Conservation (phyloP, 2,329 filamentous ascomycete species). For the Trichoderma harzianum region DNA sequence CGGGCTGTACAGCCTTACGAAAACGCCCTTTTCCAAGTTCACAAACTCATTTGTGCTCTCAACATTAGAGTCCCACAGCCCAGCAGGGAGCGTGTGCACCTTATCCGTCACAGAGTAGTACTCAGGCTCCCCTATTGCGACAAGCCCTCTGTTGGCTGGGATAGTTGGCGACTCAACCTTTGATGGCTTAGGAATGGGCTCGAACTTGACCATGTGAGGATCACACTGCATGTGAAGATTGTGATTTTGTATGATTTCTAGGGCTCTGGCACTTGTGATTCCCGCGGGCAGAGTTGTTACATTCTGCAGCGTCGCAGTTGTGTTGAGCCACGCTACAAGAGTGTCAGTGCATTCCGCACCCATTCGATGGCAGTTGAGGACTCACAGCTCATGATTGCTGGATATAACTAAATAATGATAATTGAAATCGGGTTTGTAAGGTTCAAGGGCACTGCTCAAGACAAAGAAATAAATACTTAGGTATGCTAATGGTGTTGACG, state of each 20-base stretch:
- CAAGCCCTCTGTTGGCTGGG: slow-evolving; percentile 28
- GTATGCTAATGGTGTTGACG: neutral
- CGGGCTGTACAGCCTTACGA: slow-evolving; percentile 50
- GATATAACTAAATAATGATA: neutral
- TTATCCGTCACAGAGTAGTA: slow-evolving; percentile 49
- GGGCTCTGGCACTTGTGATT: slow-evolving; percentile 33
- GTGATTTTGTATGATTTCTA: slow-evolving; percentile 50
- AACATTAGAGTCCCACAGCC: slow-evolving; percentile 53
- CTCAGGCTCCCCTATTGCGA: slow-evolving; percentile 29
- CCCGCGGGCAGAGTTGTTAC: slow-evolving; percentile 41
- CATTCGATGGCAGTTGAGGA: neutral
- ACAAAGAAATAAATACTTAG: neutral
- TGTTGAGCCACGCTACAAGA: slow-evolving; percentile 40
- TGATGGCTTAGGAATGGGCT: slow-evolving; percentile 32
- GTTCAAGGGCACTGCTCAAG: neutral
- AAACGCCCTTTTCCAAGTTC: slow-evolving; percentile 46
- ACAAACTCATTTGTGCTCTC: slow-evolving; percentile 54
- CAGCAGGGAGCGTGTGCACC: slow-evolving; percentile 51
- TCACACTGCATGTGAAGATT: slow-evolving; percentile 51
- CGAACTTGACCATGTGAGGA: slow-evolving; percentile 47
- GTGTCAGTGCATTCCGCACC: neutral
- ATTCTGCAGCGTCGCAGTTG: slow-evolving; percentile 42
- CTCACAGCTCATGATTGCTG: slow-evolving; percentile 24
- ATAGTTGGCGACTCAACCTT: slow-evolving; percentile 28
- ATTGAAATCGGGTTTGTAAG: neutral